Base-by-base conservation (phyloP, 208 protist genomes). In the Wallacemonas sp. region DNA sequence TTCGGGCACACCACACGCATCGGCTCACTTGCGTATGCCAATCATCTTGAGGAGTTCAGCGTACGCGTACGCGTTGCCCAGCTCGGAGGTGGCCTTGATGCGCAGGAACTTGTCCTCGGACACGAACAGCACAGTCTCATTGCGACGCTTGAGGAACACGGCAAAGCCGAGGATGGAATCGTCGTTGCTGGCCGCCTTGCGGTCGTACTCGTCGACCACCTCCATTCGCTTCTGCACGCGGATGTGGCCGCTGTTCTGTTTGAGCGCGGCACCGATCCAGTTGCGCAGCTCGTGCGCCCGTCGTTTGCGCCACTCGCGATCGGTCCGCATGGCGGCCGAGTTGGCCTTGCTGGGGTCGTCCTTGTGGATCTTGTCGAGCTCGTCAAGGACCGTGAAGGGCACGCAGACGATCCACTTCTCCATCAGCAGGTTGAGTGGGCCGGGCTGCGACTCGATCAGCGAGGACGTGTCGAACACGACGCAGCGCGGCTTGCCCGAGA, bases 111-210 rank as follows among this genome's bases (percentile, higher is more conserved):
- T 91, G 72, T 95, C 90, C 41, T 95, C 86, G 1, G 85, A 87
- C 3, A 95, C 75, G 65, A 95, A 93, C 31, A 82, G 14, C 12
- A 95, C 82, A 31, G 77, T 70, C 32, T 82, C 54, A 20, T 57
- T 33, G 0, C 74, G 23, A 8, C 65, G 52, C 2, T 65, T 67
- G 26, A 95, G 70, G 75, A 77, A 95, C 22, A 95, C 81, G 16
- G 87, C 90, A 65, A 87, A 95, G 14, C 86, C 90, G 1, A 95
- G 72, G 50, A 95, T 95, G 49, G 72, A 74, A 57, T 93, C 87
- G 63, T 95, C 90, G 39, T 92, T 92, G 29, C 38, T 82, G 1
- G 48, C 61, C 20, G 74, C 67, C n/a, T 76, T 54, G 11, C 65
- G 50, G 49, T 92, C 81, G 71, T 89, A 95, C 10, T 61, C 65